Evolutionary conservation across 1,284 basidiomycete genomes (phyloP), one percentile per base, ranked within the genome.

Genomic region (Volvariella surrecta): DNA sequence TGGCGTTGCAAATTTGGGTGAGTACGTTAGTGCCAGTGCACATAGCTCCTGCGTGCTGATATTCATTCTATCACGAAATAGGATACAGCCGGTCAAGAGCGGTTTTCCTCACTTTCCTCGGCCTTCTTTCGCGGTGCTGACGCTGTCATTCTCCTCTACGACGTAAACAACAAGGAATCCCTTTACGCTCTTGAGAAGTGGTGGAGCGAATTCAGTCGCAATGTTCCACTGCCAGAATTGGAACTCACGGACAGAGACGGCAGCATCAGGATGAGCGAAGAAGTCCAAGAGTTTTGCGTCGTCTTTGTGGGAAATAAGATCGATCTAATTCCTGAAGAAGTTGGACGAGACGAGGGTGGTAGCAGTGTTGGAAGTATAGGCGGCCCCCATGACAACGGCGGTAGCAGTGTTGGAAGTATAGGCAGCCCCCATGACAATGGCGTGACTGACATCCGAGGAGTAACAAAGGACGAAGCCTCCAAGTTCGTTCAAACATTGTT

Each of bases 51-150:
- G 16, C 45, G 44, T 52, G 51, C 45, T 42, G 43, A 41, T 21
- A 40, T 28, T 28, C 11, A 11, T 35, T 31, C 42, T 34, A 21
- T 32, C 44, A 43, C 44, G 31, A 48, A 37, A 39, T 50, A 83
- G 80, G 82, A 85, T 51, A 86, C 81, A 0, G 83, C 85, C 3
- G 86, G 88, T 1, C 87, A 91, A 57, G 88, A 91, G 56, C 75
- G 88, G 7, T 90, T 90, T 63, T 86, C 85, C 1, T 79, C 74
- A 35, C 70, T 91, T 16, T 86, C 86, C 0, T 70, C 74, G 0
- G 85, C 88, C 0, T 90, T 90, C 64, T 90, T 88, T 53, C 74
- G 88, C 6, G 84, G 85, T 1, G 83, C 87, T 3, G 86, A 89
- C 54, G 88, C 87, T 0, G 84, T 73, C 2, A 51, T 91, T n/a